Base-by-base conservation (phyloP, 257 asterid genomes). In the Apocynum venetum region DNA sequence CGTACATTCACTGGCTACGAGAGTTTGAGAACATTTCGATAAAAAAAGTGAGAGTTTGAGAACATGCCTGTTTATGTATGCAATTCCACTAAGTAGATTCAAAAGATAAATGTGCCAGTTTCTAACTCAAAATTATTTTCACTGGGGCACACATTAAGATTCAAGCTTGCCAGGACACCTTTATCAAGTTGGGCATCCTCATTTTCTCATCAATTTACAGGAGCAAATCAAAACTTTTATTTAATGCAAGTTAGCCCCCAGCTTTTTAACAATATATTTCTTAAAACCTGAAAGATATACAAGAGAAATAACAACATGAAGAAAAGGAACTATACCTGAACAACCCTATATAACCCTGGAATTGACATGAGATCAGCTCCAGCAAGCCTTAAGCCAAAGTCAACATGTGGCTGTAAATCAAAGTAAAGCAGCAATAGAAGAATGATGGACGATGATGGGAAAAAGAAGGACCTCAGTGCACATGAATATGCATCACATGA, bases 311-410 rank as follows among this genome's bases (percentile, higher is more conserved):
- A 78, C 65, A 56, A 76, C 25, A 48, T n/a, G 20, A 49, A 71
- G 41, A 63, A 46, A 80, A 41, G 64, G 72, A 69, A 72, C 6
- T 61, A 41, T 87, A 96, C 99, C 97, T 96, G 99, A 64, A 91
- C 92, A 81, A 88, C 78, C 79, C 89, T 63, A 88, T 96, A 93
- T 53, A 88, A 47, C 69, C 98, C 98, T 71, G 99, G 99, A 85
- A 96, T 86, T 64, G 99, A 93, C 99, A 93, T 96, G 78, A 96
- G 97, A 90, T 96, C 99, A 79, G 97, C 98, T 76, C 98, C 98
- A 66, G 77, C 78, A 69, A 93, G 88, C 90, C 88, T 96, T 82
- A 96, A 84, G 31, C 99, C 99, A 46, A 96, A 96, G 87, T 96
- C 99, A 79, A 93, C 92, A 81, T 93, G 97, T 76, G 99, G 99